A percentile compares a stretch with the other conserved stretches of the same genome.
Conservation (phyloP, 129 eudicot species). For the Flaveria linearis region DNA sequence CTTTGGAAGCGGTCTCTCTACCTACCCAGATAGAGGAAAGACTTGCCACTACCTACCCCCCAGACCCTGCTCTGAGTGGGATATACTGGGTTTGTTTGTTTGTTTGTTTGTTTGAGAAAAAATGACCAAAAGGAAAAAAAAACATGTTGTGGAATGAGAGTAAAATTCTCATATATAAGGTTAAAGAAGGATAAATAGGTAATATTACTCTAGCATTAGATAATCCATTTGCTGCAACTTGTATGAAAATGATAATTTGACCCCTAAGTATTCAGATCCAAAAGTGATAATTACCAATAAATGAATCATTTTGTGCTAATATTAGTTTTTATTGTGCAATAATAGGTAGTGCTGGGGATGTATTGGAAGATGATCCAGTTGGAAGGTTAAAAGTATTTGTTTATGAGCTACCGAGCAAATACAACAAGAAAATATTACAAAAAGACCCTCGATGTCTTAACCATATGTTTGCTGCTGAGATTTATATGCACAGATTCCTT, state of each 20-base stretch:
- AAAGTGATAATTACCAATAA: not conserved
- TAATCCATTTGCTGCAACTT: not conserved
- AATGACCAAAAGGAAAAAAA: not conserved
- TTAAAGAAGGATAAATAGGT: not conserved
- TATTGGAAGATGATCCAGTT: slow-evolving; percentile 92
- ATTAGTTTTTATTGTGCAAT: slow-evolving; percentile 25
- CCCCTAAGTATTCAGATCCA: not conserved
- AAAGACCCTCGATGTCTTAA: slow-evolving; percentile 89
- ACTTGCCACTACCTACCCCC: too few species aligned
- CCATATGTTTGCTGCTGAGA: slow-evolving; percentile 98
- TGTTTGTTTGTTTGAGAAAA: too few species aligned
- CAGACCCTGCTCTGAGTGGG: too few species aligned
- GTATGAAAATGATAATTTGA: not conserved
- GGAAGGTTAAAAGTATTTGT: slow-evolving; percentile 91
- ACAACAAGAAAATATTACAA: slow-evolving; percentile 90
- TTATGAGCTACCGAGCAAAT: slow-evolving; percentile 97
- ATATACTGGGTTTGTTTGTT: too few species aligned
- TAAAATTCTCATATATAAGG: not conserved
- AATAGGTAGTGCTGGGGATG: slow-evolving; percentile 98
- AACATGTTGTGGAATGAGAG: not conserved
- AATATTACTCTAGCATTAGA: not conserved
- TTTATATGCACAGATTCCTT: slow-evolving; percentile 89
- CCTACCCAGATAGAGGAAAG: too few species aligned
- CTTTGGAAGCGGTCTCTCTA: too few species aligned
- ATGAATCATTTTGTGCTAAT: slow-evolving; percentile 6